A percentile compares a stretch with the other conserved stretches of the same genome.
Evolutionary conservation across 805 yeast species (phyloP).

Genomic region (Teunomyces pallodes): DNA sequence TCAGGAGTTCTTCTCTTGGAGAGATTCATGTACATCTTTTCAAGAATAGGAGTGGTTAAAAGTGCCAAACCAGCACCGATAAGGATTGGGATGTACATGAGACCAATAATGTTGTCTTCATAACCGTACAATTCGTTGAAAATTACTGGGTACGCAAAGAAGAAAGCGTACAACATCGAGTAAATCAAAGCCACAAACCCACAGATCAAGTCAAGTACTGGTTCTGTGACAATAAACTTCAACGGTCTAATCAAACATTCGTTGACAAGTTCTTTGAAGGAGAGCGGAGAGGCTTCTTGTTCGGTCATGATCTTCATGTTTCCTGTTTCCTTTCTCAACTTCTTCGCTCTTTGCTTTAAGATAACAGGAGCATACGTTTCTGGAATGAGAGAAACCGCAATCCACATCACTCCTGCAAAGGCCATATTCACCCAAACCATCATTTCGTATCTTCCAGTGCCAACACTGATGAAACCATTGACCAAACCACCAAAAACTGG

Average conservation of each 20-base stretch:
- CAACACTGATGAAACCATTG: slow-evolving; percentile 78
- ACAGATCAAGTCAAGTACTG: slow-evolving; percentile 81
- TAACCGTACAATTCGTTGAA: slow-evolving; percentile 74
- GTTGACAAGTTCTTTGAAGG: slow-evolving; percentile 64
- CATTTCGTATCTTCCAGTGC: slow-evolving; percentile 64
- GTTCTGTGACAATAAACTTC: slow-evolving; percentile 73
- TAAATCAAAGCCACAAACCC: slow-evolving; percentile 85
- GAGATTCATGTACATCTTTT: slow-evolving; percentile 54
- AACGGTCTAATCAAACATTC: slow-evolving; percentile 80
- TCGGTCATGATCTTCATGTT: slow-evolving; percentile 85
- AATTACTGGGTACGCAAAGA: slow-evolving; percentile 92
- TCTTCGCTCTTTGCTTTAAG: slow-evolving; percentile 61
- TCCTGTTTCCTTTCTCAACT: slow-evolving; percentile 75
- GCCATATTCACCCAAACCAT: slow-evolving; percentile 92
- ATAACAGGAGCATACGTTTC: slow-evolving; percentile 89
- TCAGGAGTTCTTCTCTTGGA: slow-evolving; percentile 56
- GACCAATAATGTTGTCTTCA: slow-evolving; percentile 74
- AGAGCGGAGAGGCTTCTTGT: slow-evolving; percentile 80
- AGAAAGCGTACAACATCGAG: slow-evolving; percentile 87
- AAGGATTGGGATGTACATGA: slow-evolving; percentile 86
- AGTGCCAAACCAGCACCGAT: slow-evolving; percentile 82
- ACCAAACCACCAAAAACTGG: slow-evolving; percentile 89
- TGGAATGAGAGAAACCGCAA: slow-evolving; percentile 64
- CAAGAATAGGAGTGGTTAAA: slow-evolving; percentile 71
- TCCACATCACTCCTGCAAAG: slow-evolving; percentile 83